Percentiles rank a stretch among this genome's conserved stretches.
Conservation (phyloP, 805 yeast species). For the Metschnikowia lachancei region DNA sequence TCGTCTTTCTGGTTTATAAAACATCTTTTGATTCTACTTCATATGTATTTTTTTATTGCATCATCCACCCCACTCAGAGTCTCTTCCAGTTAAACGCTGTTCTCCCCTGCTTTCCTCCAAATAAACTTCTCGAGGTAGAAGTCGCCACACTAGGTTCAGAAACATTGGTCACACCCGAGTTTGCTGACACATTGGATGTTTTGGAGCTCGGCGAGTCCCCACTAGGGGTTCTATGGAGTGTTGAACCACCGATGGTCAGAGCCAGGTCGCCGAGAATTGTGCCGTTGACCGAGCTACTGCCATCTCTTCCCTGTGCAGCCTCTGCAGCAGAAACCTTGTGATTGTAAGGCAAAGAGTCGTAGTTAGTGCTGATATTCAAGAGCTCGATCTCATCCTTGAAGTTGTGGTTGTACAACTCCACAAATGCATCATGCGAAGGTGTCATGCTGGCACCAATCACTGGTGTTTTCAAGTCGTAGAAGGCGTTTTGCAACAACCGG, state of each 20-base stretch:
- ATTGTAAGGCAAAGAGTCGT: conserved; percentile 28
- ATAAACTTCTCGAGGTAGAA: conserved; percentile 1
- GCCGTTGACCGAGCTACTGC: conserved; percentile 1
- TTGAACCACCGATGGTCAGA: conserved; percentile 1
- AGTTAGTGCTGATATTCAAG: conserved; percentile 37
- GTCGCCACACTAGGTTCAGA: conserved; percentile 14
- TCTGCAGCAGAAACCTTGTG: conserved; percentile 16
- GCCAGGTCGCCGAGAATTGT: conserved; percentile 3
- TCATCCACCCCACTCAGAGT: not conserved
- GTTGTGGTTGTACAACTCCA: conserved; percentile 61
- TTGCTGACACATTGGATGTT: not conserved
- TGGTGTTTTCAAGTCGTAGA: conserved; percentile 69
- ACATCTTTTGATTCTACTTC: too few relatives aligned
- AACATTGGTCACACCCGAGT: conserved; percentile 13
- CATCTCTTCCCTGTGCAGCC: conserved; percentile 8
- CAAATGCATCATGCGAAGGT: conserved; percentile 65
- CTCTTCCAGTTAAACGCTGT: conserved; percentile 41
- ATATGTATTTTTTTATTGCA: too few relatives aligned
- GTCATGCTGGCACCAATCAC: conserved; percentile 55
- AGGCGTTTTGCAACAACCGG: conserved; percentile 47
- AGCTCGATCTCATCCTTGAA: conserved; percentile 61
- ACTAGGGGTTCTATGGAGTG: conserved; percentile 21
- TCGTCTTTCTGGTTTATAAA: too few relatives aligned
- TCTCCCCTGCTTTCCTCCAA: conserved; percentile 24
- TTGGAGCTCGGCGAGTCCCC: conserved; percentile 16